Base-by-base conservation (phyloP, 805 yeast genomes). In the Priceomyces medius region DNA sequence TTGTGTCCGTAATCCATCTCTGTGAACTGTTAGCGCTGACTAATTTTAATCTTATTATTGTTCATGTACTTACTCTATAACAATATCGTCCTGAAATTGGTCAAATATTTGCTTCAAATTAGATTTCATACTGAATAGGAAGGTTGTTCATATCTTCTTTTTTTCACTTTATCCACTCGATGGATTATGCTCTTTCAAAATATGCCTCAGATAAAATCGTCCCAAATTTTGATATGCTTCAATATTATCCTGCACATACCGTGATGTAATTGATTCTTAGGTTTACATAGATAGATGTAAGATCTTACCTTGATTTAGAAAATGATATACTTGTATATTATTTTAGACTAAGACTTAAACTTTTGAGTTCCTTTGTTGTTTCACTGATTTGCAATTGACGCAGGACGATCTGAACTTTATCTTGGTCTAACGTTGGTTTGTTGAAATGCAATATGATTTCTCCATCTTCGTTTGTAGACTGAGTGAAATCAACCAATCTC, bases 81-180 rank as follows among this genome's bases (percentile, higher is more conserved):
- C 31, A 3, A 43, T 43, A 20, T 43, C 46, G 9, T 43, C 34
- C 14, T 43, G 46, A 20, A 43, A 43, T 19, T 32, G 18, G 19
- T 21, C 28, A 19, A 42, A 42, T 3, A 42, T 20, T 12, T 21
- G 37, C 10, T 35, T 26, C 18, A 42, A 26, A n/a, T 14, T n/a
- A 8, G 12, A 4, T 26, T n/a, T 12, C 29, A 26, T n/a, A n/a
- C n/a, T n/a, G n/a, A n/a, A n/a, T n/a, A n/a, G n/a, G n/a, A n/a
- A n/a, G n/a, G n/a, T n/a, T n/a, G n/a, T n/a, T n/a, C n/a, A n/a
- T n/a, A n/a, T n/a, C n/a, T n/a, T n/a, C n/a, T n/a, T n/a, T n/a
- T n/a, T n/a, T n/a, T n/a, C n/a, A n/a, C n/a, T n/a, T n/a, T n/a
- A n/a, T n/a, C n/a, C n/a, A n/a, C n/a, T n/a, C n/a, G n/a, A n/a